A percentile compares a stretch with the other conserved stretches of the same genome.
Evolutionary conservation across 2,329 filamentous ascomycete genomes (phyloP).

Genomic region (Ophiostoma tasmaniense): DNA sequence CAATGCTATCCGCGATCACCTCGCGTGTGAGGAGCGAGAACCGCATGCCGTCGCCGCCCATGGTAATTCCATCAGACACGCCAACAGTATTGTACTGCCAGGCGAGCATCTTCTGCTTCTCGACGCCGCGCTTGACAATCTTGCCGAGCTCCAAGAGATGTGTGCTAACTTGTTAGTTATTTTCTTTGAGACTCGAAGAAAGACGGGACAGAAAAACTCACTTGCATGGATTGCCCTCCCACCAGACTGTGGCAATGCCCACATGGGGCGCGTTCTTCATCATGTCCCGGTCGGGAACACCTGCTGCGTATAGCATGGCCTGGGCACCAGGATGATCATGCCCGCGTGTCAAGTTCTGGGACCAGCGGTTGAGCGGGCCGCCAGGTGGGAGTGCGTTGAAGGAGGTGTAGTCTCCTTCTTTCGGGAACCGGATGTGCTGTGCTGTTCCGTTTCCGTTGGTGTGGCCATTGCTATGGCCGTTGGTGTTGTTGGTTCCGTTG

Average conservation of each 20-base stretch:
- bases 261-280: slow-evolving; percentile 91
- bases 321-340: slow-evolving; percentile 91
- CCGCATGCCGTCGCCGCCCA: slow-evolving; percentile 92
- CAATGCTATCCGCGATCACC: slow-evolving; percentile 88
- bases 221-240: slow-evolving; percentile 97
- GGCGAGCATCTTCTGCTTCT: slow-evolving; percentile 77
- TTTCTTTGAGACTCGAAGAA: background rate
- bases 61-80: slow-evolving; percentile 84
- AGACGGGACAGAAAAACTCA: slow-evolving; percentile 36
- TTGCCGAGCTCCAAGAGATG: slow-evolving; percentile 73
- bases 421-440: slow-evolving; percentile 25
- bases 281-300: slow-evolving; percentile 69
- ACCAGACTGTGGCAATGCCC: slow-evolving; percentile 88
- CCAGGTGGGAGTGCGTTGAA: slow-evolving; percentile 45
- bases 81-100: slow-evolving; percentile 95
- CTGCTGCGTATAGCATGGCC: slow-evolving; percentile 93
- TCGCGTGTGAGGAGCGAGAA: slow-evolving; percentile 87
- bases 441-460: background rate
- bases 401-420: slow-evolving; percentile 46
- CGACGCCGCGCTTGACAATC: slow-evolving; percentile 72
- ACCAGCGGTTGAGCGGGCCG: slow-evolving; percentile 71
- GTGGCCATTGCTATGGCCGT: background rate
- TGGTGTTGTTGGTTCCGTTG: background rate
- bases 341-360: slow-evolving; percentile 67
- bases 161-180: background rate